These are phyloP conservation scores for Syzygium oleosum DNA, from an alignment of 345 rosid species.

Conservation along the genomic window DNA sequence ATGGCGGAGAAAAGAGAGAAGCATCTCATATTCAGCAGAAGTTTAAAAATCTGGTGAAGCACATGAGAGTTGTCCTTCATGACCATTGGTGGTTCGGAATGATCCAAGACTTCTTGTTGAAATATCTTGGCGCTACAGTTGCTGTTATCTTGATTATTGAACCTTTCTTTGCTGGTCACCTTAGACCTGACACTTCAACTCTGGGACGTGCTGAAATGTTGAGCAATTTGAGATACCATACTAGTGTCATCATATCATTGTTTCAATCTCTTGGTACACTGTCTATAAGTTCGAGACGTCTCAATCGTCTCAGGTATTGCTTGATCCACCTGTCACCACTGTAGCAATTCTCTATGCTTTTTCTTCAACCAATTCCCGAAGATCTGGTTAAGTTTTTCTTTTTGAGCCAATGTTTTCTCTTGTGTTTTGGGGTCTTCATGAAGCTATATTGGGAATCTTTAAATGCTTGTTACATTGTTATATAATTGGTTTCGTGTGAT, in stretches of 20 bases:
- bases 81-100: slow-evolving; percentile 99
- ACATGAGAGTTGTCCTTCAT: slow-evolving; percentile 72
- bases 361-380: not conserved
- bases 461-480: not conserved
- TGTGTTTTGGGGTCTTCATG: not conserved
- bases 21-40: slow-evolving; percentile 82
- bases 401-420: not conserved
- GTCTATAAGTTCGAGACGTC: slow-evolving; percentile 83
- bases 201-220: slow-evolving; percentile 95
- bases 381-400: not conserved
- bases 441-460: not conserved
- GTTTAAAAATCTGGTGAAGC: slow-evolving; percentile 66
- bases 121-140: slow-evolving; percentile 96
- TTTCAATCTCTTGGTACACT: slow-evolving; percentile 93
- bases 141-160: slow-evolving; percentile 90
- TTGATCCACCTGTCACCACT: not conserved
- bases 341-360: not conserved
- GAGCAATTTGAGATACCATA: slow-evolving; percentile 98
- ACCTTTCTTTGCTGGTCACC: slow-evolving; percentile 91
- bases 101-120: slow-evolving; percentile 94
- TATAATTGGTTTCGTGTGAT: not conserved
- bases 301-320: slow-evolving; percentile 86
- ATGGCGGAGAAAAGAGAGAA: slow-evolving; percentile 92
- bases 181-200: slow-evolving; percentile 84
- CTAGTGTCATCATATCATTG: slow-evolving; percentile 85